These are phyloP conservation scores for Teratosphaeria destructans DNA, from an alignment of 2,329 filamentous ascomycete genomes.

Conservation along the genomic window DNA sequence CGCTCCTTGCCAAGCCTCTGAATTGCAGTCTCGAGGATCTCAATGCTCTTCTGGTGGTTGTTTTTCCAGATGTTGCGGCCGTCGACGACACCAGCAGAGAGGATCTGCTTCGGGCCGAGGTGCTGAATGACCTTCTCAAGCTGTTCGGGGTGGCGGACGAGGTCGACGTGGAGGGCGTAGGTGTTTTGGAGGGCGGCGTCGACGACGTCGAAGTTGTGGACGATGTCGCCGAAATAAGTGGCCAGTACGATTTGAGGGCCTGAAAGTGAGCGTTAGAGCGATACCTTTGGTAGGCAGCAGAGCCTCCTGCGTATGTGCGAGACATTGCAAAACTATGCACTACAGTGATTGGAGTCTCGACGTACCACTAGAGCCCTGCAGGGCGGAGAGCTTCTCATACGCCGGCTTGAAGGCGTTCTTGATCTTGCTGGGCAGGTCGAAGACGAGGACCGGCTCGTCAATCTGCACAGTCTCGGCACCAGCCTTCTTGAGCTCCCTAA, in stretches of 20 bases:
- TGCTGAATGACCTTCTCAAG: conserved; percentile 73
- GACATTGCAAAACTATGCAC: too few species aligned
- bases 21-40: conserved; percentile 76
- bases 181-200: conserved; percentile 56
- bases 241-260: conserved; percentile 83
- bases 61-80: conserved; percentile 99
- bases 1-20: conserved; percentile 96
- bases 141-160: conserved; percentile 97
- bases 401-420: conserved; percentile 97
- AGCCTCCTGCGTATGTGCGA: too few species aligned
- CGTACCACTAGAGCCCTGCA: conserved; percentile 66
- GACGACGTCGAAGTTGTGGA: conserved; percentile 94
- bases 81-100: conserved; percentile 94
- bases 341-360: conserved; percentile 36
- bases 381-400: conserved; percentile 74
- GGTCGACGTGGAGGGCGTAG: conserved; percentile 84
- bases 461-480: conserved; percentile 97
- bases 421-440: conserved; percentile 78
- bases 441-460: conserved; percentile 93
- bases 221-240: conserved; percentile 98
- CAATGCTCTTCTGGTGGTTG: conserved; percentile 93
- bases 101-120: conserved; percentile 77
- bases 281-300: background rate
- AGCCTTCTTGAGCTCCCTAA: conserved; percentile 86
- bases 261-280: conserved; percentile 8